phyloP scores from a whole-genome alignment of 1,139 yeast species.

The Yamadazyma spencermartinsiae region DNA sequence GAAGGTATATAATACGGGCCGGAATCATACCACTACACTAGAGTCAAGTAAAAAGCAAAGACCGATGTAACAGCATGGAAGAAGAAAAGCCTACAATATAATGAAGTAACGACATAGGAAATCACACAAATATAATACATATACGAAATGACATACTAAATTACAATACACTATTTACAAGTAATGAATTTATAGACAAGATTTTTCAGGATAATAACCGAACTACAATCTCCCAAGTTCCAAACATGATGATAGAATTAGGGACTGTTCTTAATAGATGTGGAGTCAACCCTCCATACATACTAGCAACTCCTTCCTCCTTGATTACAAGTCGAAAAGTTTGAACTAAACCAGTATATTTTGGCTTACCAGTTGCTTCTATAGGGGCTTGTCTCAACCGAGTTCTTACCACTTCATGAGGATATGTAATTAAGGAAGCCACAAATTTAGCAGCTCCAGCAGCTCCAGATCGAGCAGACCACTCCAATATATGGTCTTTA shows the following conservation, averaged over 20 bases:
- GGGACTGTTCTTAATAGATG: constrained; percentile 97
- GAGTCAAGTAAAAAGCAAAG: constrained; percentile 6
- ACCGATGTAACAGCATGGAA: too few species aligned
- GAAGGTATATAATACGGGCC: constrained; percentile 32
- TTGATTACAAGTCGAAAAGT: constrained; percentile 79
- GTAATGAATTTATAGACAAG: constrained; percentile 9
- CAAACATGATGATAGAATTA: constrained; percentile 97
- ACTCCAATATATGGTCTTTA: constrained; percentile 71
- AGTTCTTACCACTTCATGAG: constrained; percentile 96
- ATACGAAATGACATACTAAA: too few species aligned
- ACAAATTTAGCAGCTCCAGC: constrained; percentile 96
- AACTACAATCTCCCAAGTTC: constrained; percentile 96
- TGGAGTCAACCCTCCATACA: constrained; percentile 98
- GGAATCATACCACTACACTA: constrained; percentile 9
- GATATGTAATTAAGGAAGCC: constrained; percentile 92
- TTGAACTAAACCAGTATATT: constrained; percentile 87
- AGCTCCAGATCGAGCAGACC: constrained; percentile 96
- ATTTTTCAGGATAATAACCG: constrained; percentile 50
- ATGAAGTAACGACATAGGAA: not conserved
- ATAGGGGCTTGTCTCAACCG: constrained; percentile 92
- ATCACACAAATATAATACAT: too few species aligned
- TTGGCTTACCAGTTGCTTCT: constrained; percentile 70
- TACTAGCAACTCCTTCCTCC: constrained; percentile 89
- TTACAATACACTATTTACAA: constrained; percentile 11
- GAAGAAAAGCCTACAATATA: too few species aligned